phyloP scores from a whole-genome alignment of 1,284 basidiomycete genomes.

The Cryptococcus maquisensis region DNA sequence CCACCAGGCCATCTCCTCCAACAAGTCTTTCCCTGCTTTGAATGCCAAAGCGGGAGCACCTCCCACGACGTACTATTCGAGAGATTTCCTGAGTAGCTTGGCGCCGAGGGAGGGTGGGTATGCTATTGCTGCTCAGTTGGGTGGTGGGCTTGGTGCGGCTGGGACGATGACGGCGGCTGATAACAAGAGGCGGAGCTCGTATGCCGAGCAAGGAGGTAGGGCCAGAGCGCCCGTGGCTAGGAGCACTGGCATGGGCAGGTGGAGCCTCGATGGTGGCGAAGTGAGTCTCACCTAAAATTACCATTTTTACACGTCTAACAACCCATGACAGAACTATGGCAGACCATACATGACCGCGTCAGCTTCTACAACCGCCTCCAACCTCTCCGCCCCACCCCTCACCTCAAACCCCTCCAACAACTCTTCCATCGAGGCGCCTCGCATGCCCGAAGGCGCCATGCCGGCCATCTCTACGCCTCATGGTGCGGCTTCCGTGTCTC shows the following conservation, averaged over 20 bases:
- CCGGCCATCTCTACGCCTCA: constrained; percentile 7
- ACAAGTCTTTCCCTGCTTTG: constrained; percentile 28
- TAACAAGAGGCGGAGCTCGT: constrained; percentile 20
- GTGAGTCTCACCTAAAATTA: too few relatives aligned
- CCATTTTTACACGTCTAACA: too few relatives aligned
- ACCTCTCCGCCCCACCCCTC: constrained; percentile 27
- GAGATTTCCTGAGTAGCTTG: constrained; percentile 39
- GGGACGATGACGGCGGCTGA: constrained; percentile 28
- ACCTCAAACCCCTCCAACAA: constrained; percentile 4
- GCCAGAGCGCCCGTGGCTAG: constrained; percentile 33
- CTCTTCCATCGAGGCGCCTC: constrained; percentile 12
- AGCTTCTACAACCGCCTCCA: constrained; percentile 30
- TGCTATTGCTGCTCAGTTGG: constrained; percentile 45
- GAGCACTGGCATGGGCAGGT: constrained; percentile 42
- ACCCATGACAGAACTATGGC: constrained; percentile 14
- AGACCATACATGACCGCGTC: constrained; percentile 30
- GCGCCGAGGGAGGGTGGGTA: constrained; percentile 48
- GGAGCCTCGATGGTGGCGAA: constrained; percentile 42
- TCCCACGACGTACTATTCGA: constrained; percentile 35
- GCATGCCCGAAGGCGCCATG: constrained; percentile 31
- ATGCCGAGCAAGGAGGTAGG: constrained; percentile 11
- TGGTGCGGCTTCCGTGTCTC: not conserved
- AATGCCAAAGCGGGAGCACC: constrained; percentile 2
- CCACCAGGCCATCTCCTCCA: constrained; percentile 21
- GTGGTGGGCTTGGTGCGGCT: constrained; percentile 20